These are phyloP conservation scores for Podospora sp. DNA, from an alignment of 495 filamentous ascomycete genomes.

Conservation along the genomic window DNA sequence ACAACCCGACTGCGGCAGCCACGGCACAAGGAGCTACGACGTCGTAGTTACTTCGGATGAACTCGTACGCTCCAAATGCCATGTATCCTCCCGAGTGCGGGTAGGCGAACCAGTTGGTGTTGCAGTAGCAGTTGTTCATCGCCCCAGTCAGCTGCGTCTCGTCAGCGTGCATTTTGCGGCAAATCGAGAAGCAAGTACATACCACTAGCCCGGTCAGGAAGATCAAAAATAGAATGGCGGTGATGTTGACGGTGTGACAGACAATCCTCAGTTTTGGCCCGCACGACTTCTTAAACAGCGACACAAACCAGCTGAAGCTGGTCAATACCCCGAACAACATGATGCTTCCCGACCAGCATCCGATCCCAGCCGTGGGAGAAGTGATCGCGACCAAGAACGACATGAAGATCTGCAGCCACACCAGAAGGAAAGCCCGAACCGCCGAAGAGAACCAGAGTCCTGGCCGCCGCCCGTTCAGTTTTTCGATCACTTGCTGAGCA, in stretches of 20 bases:
- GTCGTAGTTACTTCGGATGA: constrained; percentile 9
- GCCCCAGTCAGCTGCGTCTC: constrained; percentile 39
- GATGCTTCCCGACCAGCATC: constrained; percentile 15
- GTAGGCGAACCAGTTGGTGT: constrained; percentile 1
- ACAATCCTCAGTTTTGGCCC: not conserved
- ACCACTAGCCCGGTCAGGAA: not conserved
- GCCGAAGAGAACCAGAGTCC: constrained; percentile 4
- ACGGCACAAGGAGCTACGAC: not conserved
- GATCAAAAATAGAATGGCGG: constrained; percentile 9
- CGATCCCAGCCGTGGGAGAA: constrained; percentile 17
- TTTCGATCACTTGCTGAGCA: not conserved
- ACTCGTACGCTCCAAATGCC: constrained; percentile 25
- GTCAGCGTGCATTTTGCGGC: not conserved
- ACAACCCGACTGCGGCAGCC: not conserved
- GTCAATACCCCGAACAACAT: not conserved
- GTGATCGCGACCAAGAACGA: constrained; percentile 17
- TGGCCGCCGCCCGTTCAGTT: not conserved
- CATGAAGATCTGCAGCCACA: constrained; percentile 15
- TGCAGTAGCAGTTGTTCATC: constrained; percentile 25
- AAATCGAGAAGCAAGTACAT: not conserved
- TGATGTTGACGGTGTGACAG: constrained; percentile 14
- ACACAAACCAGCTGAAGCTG: constrained; percentile 13
- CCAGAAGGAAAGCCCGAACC: not conserved
- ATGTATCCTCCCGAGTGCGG: constrained; percentile 31
- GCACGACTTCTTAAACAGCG: not conserved